phyloP scores from a whole-genome alignment of 169 alveolate species.

The Plasmodium inui region DNA sequence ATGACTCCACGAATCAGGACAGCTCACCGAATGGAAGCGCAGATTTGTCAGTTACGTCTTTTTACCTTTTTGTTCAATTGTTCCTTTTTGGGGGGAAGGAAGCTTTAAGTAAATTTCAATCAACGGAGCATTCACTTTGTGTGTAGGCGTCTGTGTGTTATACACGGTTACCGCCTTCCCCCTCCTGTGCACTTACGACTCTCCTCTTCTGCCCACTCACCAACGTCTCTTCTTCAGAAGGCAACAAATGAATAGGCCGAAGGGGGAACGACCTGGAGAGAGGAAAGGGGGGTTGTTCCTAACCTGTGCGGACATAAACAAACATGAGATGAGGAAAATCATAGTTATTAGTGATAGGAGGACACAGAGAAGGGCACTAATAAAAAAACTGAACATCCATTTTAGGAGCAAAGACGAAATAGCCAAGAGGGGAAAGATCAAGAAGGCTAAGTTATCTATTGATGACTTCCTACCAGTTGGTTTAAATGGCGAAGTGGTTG shows the following conservation, averaged over 20 bases:
- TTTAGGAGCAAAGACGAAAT: not conserved
- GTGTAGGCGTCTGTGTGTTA: not conserved
- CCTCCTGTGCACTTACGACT: not conserved
- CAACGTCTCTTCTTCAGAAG: not conserved
- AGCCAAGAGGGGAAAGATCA: not conserved
- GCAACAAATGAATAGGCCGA: not conserved
- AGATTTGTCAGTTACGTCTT: not conserved
- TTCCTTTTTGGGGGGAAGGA: not conserved
- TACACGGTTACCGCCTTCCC: not conserved
- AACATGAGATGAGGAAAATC: constrained; percentile 49
- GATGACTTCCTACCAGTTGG: constrained; percentile 55
- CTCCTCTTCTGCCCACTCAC: not conserved
- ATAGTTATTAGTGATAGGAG: constrained; percentile 30
- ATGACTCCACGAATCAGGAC: not conserved
- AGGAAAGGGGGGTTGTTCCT: not conserved
- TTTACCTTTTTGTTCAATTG: not conserved
- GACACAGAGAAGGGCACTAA: constrained; percentile 11
- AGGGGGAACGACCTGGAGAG: constrained; percentile 3
- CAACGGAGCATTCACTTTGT: not conserved
- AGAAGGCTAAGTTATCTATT: not conserved
- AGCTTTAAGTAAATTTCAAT: not conserved
- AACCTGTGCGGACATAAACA: constrained; percentile 14
- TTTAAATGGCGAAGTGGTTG: not conserved
- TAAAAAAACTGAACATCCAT: constrained; percentile 13
- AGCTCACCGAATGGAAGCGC: not conserved